Base-by-base conservation (phyloP, 1,284 basidiomycete genomes). In the Blastosporella zonata region DNA sequence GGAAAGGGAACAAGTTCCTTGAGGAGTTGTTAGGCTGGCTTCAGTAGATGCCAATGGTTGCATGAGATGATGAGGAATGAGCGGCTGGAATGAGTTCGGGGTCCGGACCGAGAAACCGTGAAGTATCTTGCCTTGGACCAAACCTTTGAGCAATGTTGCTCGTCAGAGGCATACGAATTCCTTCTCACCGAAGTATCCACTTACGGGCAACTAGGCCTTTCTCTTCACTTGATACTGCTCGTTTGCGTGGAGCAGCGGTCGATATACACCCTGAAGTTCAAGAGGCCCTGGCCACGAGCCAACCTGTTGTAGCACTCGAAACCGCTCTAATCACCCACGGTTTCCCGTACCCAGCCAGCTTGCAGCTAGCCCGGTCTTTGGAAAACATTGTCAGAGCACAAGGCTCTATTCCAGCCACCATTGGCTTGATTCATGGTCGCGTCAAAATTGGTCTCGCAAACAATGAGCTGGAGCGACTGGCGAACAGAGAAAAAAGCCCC, bases 241-340 rank as follows among this genome's bases (percentile, higher is more conserved):
- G 55, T 15, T 45, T 48, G 5, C 62, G 61, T 36, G 57, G 63
- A 31, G 65, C 70, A 18, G 74, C 77, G n/a, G 60, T 89, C 7
- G 87, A 90, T 62, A 62, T 90, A 22, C 84, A 87, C 54, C 84
- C 87, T 10, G 91, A 95, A 66, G 86, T 74, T 21, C 72, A 85
- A 57, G 78, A 91, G 55, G 92, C 92, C 1, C 73, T 95, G 23
- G 70, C 74, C 12, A 67, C 72, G 40, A 68, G 69, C 28, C 72
- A 68, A 57, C 80, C 87, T 34, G 71, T 89, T 39, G 87, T 90
- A 7, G 87, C 87, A 17, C 75, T 90, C n/a, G 88, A 90, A 62
- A 93, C 91, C 1, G 88, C 95, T 1, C 84, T 99, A 53, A 84
- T 97, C 52, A 95, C 95, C 0, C 93, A 97, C 73, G 96, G 92